These are phyloP conservation scores for Blastobotrys chiropterorum DNA, from an alignment of 805 yeast species.

Conservation along the genomic window DNA sequence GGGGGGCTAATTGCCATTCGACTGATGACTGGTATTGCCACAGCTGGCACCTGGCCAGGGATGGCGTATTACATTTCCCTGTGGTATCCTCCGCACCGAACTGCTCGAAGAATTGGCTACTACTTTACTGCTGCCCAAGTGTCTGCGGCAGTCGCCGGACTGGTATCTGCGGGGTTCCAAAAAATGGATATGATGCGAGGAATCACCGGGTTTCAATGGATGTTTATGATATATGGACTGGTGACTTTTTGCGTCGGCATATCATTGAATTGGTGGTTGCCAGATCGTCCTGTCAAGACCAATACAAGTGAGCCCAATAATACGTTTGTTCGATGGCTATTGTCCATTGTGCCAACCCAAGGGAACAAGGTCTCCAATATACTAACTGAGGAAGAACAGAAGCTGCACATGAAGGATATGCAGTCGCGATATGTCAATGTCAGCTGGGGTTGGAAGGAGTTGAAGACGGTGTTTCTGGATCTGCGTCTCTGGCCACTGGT, in stretches of 20 bases:
- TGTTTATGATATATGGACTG: slow-evolving; percentile 70
- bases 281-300: slow-evolving; percentile 58
- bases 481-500: slow-evolving; percentile 71
- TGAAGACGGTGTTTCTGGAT: slow-evolving; percentile 51
- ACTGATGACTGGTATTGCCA: slow-evolving; percentile 66
- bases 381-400: slow-evolving; percentile 46
- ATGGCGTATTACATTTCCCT: slow-evolving; percentile 74
- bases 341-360: slow-evolving; percentile 5
- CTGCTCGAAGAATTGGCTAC: slow-evolving; percentile 76
- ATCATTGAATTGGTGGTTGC: slow-evolving; percentile 72
- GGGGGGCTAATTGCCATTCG: slow-evolving; percentile 65
- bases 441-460: slow-evolving; percentile 56
- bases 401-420: slow-evolving; percentile 57
- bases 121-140: slow-evolving; percentile 89
- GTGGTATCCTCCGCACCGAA: slow-evolving; percentile 78
- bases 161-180: slow-evolving; percentile 84
- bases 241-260: slow-evolving; percentile 62
- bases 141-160: slow-evolving; percentile 85
- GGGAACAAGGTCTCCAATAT: slow-evolving; percentile 33
- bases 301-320: slow-evolving; percentile 1
- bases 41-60: slow-evolving; percentile 91
- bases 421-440: slow-evolving; percentile 36
- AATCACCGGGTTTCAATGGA: slow-evolving; percentile 80
- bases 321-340: slow-evolving; percentile 8
- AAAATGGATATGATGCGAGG: slow-evolving; percentile 69